These are phyloP conservation scores for Hypomontagnella submonticulosa DNA, from an alignment of 495 filamentous ascomycete genomes.

Conservation along the genomic window DNA sequence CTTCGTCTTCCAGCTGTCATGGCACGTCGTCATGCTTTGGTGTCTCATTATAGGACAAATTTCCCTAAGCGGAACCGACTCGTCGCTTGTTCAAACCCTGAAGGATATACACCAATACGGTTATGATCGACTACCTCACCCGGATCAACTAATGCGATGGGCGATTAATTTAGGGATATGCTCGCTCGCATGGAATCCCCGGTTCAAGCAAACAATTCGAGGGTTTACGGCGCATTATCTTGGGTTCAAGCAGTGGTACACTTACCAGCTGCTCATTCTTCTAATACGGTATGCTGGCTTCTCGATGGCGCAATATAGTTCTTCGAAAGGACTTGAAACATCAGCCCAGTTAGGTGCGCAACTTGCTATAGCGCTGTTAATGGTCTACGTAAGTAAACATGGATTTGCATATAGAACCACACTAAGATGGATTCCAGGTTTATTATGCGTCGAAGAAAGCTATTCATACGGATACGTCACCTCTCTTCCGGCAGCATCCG, in stretches of 20 bases:
- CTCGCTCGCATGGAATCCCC: conserved; percentile 82
- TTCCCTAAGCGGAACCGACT: conserved; percentile 11
- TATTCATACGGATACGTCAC: conserved; percentile 65
- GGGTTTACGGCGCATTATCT: conserved; percentile 71
- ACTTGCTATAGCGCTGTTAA: conserved; percentile 64
- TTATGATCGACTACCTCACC: conserved; percentile 37
- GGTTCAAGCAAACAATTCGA: conserved; percentile 70
- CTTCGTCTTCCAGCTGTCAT: conserved; percentile 62
- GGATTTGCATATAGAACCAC: conserved; percentile 9
- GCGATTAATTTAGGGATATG: conserved; percentile 64
- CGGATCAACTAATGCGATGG: conserved; percentile 56
- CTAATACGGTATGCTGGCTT: conserved; percentile 66
- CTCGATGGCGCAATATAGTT: conserved; percentile 58
- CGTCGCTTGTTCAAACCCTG: conserved; percentile 46
- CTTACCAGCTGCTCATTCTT: conserved; percentile 71
- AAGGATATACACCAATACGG: conserved; percentile 47
- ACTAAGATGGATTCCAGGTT: conserved; percentile 52
- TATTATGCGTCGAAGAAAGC: conserved; percentile 60
- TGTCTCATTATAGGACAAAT: conserved; percentile 31
- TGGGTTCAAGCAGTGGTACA: conserved; percentile 75
- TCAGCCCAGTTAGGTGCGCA: conserved; percentile 63
- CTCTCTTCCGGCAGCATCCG: conserved; percentile 62
- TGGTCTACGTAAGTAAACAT: conserved; percentile 61
- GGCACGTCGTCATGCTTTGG: conserved; percentile 58
- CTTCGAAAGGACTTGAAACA: conserved; percentile 53